Conservation (phyloP, 257 asterid genomes). For the Osmanthus fragrans region DNA sequence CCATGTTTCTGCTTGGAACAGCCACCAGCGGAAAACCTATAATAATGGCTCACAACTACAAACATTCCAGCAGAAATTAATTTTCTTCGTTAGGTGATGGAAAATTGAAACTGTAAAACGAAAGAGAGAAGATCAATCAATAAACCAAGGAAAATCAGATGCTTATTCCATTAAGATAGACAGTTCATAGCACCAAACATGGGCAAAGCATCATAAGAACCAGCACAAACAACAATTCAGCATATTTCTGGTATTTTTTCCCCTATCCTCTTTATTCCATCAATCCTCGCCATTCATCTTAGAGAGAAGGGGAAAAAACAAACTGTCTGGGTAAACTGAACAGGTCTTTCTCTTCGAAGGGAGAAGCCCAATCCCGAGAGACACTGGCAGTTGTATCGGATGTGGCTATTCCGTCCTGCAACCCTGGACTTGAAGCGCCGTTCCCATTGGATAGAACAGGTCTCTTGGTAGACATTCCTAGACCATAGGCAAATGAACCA, state of each 20-base stretch:
- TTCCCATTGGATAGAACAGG: constrained; percentile 41
- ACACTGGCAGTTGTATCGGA: constrained; percentile 35
- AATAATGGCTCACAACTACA: no score
- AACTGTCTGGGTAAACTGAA: constrained; percentile 69
- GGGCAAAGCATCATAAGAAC: constrained; percentile 44
- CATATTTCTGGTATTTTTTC: constrained; percentile 29
- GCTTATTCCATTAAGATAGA: constrained; percentile 29
- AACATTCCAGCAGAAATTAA: background rate
- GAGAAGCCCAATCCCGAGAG: constrained; percentile 70
- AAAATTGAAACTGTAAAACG: background rate
- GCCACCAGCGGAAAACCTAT: no score
- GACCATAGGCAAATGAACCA: constrained; percentile 45
- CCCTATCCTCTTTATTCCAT: constrained; percentile 25
- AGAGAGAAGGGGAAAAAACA: constrained; percentile 67
- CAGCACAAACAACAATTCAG: constrained; percentile 41
- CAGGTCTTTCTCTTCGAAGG: constrained; percentile 73
- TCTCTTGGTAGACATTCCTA: constrained; percentile 35
- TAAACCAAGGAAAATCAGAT: constrained; percentile 18
- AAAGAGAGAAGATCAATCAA: background rate
- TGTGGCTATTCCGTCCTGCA: constrained; percentile 39
- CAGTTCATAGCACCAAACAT: constrained; percentile 11
- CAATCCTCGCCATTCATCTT: constrained; percentile 28
- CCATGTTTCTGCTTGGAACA: no score
- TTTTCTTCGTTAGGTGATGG: background rate
- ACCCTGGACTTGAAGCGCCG: constrained; percentile 25